Evolutionary conservation across 2,329 filamentous ascomycete species (phyloP).

Genomic region (Chrysoporthe cubensis): DNA sequence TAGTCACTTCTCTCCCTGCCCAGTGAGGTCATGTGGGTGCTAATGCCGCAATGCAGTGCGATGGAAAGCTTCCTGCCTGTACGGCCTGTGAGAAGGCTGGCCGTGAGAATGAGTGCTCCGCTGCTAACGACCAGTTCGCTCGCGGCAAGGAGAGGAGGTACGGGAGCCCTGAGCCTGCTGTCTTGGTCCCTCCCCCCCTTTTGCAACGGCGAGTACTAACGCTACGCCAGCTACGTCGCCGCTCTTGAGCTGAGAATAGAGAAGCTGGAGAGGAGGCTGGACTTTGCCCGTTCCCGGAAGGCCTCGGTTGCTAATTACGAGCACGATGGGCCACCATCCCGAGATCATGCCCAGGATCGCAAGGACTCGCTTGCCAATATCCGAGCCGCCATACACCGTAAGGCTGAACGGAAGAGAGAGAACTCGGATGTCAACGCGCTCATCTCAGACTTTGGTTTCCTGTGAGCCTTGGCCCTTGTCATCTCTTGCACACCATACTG

Average conservation of each 20-base stretch:
- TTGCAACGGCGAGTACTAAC: slow-evolving; percentile 28
- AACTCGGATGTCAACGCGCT: slow-evolving; percentile 88
- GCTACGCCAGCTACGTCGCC: slow-evolving; percentile 73
- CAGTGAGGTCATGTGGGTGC: background rate
- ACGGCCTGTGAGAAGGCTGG: slow-evolving; percentile 94
- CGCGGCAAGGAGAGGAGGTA: slow-evolving; percentile 91
- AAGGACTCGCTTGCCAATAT: slow-evolving; percentile 67
- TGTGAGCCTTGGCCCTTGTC: slow-evolving; percentile 57
- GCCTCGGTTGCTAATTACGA: slow-evolving; percentile 71
- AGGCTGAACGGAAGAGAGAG: slow-evolving; percentile 69
- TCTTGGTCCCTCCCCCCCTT: slow-evolving; percentile 15
- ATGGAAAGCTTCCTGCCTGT: slow-evolving; percentile 93
- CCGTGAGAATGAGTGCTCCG: slow-evolving; percentile 84
- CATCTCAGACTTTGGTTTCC: slow-evolving; percentile 89
- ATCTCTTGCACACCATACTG: background rate
- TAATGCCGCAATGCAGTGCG: slow-evolving; percentile 61
- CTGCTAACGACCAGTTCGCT: slow-evolving; percentile 94
- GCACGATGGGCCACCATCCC: slow-evolving; percentile 48
- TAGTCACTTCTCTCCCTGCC: slow-evolving; percentile 21
- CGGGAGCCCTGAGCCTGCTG: slow-evolving; percentile 27
- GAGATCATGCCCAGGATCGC: slow-evolving; percentile 51
- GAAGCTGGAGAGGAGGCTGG: slow-evolving; percentile 78
- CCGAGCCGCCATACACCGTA: slow-evolving; percentile 65
- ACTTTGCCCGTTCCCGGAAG: slow-evolving; percentile 71
- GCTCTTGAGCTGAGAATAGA: slow-evolving; percentile 92